Percentiles rank a stretch among this genome's conserved stretches.
Evolutionary conservation across 2,329 filamentous ascomycete genomes (phyloP).

Genomic region (Drechmeria coniospora): DNA sequence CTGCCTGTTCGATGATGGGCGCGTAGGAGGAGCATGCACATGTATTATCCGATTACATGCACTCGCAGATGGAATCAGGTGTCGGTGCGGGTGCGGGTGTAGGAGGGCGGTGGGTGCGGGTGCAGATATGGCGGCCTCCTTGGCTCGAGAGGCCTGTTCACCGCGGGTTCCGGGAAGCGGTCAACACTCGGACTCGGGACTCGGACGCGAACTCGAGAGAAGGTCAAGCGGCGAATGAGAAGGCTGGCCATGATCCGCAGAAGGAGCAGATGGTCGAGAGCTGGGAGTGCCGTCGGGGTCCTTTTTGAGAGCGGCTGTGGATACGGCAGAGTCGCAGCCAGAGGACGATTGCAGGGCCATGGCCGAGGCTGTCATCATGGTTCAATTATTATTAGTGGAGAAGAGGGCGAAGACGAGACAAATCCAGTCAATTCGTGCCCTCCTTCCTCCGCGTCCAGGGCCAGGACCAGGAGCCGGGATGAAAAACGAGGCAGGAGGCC

Average conservation of each 20-base stretch:
- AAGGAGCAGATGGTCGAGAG: conserved; percentile 3
- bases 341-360: conserved; percentile 12
- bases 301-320: conserved; percentile 4
- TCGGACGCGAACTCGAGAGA: too few relatives aligned
- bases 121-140: conserved; percentile 41
- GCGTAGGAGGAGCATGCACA: too few relatives aligned
- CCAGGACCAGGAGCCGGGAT: conserved; percentile 5
- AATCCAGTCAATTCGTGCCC: conserved; percentile 5
- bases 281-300: conserved; percentile 3
- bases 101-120: too few relatives aligned
- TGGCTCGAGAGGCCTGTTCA: conserved; percentile 46
- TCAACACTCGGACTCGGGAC: conserved; percentile 12
- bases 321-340: conserved; percentile 9
- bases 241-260: conserved; percentile 4
- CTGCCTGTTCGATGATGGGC: conserved; percentile 43
- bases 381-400: conserved; percentile 6
- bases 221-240: conserved; percentile 4
- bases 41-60: too few relatives aligned
- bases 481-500: too few relatives aligned
- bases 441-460: conserved; percentile 2
- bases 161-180: conserved; percentile 38
- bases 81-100: too few relatives aligned
- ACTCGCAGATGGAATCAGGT: too few relatives aligned
- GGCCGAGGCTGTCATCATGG: conserved; percentile 7
- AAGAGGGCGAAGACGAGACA: conserved; percentile 6